Evolutionary conservation across 1,284 basidiomycete genomes (phyloP).

Genomic region (Papiliotrema fonsecae): DNA sequence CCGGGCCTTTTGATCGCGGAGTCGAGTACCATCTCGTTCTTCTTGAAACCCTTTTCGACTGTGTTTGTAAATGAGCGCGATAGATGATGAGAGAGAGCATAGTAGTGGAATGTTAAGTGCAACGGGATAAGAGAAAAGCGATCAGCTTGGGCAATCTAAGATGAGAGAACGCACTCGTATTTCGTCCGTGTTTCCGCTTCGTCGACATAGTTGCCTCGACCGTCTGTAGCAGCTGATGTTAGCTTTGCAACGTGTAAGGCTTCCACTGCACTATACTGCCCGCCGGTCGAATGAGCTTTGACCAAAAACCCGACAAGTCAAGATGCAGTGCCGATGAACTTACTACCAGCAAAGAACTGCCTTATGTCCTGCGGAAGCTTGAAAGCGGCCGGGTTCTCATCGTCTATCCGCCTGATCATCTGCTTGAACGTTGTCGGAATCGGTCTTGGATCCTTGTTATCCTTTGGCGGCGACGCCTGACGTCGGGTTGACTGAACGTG

Average conservation of each 20-base stretch:
- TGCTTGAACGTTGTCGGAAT: constrained; percentile 31
- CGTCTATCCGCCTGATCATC: constrained; percentile 33
- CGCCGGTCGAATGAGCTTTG: neutral
- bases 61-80: constrained; percentile 6
- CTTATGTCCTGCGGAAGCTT: constrained; percentile 81
- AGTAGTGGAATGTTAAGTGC: neutral
- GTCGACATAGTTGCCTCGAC: constrained; percentile 73
- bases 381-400: constrained; percentile 61
- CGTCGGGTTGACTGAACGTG: too few species aligned
- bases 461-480: too few species aligned
- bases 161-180: constrained; percentile 53
- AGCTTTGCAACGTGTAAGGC: too few species aligned
- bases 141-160: constrained; percentile 7
- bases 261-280: too few species aligned
- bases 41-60: constrained; percentile 86
- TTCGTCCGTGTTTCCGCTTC: constrained; percentile 71
- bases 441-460: constrained; percentile 23
- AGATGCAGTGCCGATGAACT: constrained; percentile 7
- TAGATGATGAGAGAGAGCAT: neutral
- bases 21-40: constrained; percentile 81
- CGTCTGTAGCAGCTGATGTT: constrained; percentile 61
- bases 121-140: neutral
- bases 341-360: constrained; percentile 66
- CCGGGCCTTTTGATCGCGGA: constrained; percentile 77
- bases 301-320: neutral